These are phyloP conservation scores for Yarrowia keelungensis DNA, from an alignment of 805 yeast species.

Conservation along the genomic window DNA sequence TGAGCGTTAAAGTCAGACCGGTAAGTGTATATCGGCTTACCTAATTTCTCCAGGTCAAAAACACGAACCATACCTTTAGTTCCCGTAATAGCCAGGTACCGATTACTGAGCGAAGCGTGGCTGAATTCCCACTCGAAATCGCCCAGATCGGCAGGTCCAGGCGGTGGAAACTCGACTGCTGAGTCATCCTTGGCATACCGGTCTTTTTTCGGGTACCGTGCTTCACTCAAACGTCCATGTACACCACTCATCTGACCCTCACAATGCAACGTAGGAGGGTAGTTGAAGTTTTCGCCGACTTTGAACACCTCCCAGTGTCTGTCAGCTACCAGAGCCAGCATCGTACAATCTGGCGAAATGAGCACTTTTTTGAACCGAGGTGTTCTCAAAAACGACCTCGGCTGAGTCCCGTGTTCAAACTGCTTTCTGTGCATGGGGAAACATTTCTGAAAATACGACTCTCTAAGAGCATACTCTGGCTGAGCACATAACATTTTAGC, in stretches of 20 bases:
- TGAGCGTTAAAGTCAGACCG: constrained; percentile 76
- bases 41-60: constrained; percentile 62
- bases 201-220: constrained; percentile 14
- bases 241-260: constrained; percentile 38
- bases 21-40: constrained; percentile 72
- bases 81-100: constrained; percentile 70
- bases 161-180: background rate
- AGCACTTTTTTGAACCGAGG: constrained; percentile 55
- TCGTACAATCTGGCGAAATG: constrained; percentile 67
- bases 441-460: constrained; percentile 69
- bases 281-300: constrained; percentile 56
- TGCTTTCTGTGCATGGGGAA: constrained; percentile 81
- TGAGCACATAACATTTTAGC: constrained; percentile 13
- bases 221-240: background rate
- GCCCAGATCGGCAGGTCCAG: constrained; percentile 40
- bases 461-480: constrained; percentile 41
- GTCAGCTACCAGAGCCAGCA: constrained; percentile 69
- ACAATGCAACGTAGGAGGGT: constrained; percentile 61
- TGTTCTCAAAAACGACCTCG: constrained; percentile 57
- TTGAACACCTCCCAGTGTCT: constrained; percentile 76
- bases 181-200: constrained; percentile 1
- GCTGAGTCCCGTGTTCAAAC: constrained; percentile 60
- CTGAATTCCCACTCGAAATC: constrained; percentile 44
- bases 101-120: constrained; percentile 57
- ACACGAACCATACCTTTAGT: constrained; percentile 75